Conservation (phyloP, 148 eudicot species). For the Limonium bicolor region DNA sequence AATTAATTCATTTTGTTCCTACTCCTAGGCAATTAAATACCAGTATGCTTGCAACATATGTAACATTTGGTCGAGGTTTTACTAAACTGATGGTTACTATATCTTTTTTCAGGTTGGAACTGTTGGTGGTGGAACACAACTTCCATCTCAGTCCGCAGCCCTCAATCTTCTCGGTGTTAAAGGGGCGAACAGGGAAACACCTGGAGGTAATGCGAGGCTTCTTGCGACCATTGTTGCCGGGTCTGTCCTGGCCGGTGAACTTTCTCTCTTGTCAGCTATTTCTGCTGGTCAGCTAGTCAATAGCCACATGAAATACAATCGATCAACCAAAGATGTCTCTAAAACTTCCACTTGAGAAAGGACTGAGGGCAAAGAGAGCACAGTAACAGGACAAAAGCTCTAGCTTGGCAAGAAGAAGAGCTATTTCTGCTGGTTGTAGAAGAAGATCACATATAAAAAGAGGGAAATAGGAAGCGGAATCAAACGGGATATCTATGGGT, state of each 20-base stretch:
- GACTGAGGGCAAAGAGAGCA: too few species aligned
- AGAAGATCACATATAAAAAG: too few species aligned
- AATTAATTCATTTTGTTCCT: too few species aligned
- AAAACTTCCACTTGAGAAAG: conserved; percentile 13
- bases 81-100: neutral
- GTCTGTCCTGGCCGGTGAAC: conserved; percentile 65
- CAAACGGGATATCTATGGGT: too few species aligned
- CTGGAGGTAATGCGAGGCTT: conserved; percentile 51
- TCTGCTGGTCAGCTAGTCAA: conserved; percentile 65
- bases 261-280: conserved; percentile 66
- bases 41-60: neutral
- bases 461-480: too few species aligned
- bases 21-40: too few species aligned
- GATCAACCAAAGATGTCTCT: conserved; percentile 40
- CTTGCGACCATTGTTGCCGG: conserved; percentile 56
- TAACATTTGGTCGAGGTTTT: neutral
- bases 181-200: conserved; percentile 48
- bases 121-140: conserved; percentile 65
- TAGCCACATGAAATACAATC: conserved; percentile 75
- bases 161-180: conserved; percentile 60
- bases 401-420: too few species aligned
- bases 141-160: conserved; percentile 73
- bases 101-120: conserved; percentile 85
- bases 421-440: too few species aligned
- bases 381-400: too few species aligned